Base-by-base conservation (phyloP, 2,329 filamentous ascomycete genomes). In the Orbilia brochopaga region DNA sequence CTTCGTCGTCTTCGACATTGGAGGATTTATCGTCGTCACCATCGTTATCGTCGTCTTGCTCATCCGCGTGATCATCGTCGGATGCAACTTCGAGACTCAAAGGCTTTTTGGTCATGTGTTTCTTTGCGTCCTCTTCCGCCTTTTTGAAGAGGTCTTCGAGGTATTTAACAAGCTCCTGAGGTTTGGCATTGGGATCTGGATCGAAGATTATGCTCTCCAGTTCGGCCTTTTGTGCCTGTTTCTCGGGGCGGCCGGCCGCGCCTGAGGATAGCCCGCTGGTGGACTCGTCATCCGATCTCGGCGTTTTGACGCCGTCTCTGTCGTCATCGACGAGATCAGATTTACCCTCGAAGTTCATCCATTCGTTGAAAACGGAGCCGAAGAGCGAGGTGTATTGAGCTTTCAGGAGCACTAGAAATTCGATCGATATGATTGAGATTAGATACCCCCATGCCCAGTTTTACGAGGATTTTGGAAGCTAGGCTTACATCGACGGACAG, bases 331-430 rank as follows among this genome's bases (percentile, higher is more conserved):
- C 30, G 6, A 53, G 2, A 23, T 64, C 60, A 5, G 40, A 11
- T 57, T 65, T 72, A 7, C 67, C 67, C 42, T 72, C 67, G 19
- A 72, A 72, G 24, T 60, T 57, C 67, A 72, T 72, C 69, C 69
- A 73, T 57, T 73, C 69, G n/a, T 67, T 62, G 50, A 73, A 73
- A 35, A 73, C 58, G 40, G 56, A 61, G 21, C 57, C 62, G 42
- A 66, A 73, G 19, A 73, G 58, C 23, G 69, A 67, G 19, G 69
- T 48, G 37, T 73, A 73, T 51, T 61, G 61, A 10, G 57, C 40
- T 35, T 73, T 67, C n/a, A 44, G 60, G 6, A 72, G 54, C 15
- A 50, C 67, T 72, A 15, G 11, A 7, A n/a, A 23, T n/a, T 11
- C 23, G 35, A 8, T 2, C 37, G 15, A 10, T 11, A 7, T 10